Conservation (phyloP, 768 basidiomycete genomes). For the Boletellus ananiceps region DNA sequence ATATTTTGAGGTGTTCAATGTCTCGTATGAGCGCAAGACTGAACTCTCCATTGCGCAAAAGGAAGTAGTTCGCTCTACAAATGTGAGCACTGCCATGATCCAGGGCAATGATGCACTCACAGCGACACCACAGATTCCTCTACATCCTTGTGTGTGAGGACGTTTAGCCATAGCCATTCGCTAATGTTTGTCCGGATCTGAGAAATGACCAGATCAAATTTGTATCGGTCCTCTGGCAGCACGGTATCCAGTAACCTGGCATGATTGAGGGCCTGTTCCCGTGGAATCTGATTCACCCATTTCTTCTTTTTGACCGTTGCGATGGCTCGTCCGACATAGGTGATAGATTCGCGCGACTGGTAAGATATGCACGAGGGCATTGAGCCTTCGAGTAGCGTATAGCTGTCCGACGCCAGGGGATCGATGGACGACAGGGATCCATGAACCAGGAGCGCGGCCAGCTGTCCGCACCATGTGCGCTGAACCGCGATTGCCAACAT, state of each 20-base stretch:
- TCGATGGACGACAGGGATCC: constrained; percentile 61
- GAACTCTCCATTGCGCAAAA: constrained; percentile 86
- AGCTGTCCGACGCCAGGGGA: constrained; percentile 60
- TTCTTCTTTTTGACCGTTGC: constrained; percentile 77
- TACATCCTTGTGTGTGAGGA: constrained; percentile 78
- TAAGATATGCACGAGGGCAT: constrained; percentile 73
- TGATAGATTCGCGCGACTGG: constrained; percentile 74
- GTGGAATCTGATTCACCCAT: constrained; percentile 75
- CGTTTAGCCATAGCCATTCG: constrained; percentile 93
- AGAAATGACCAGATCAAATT: constrained; percentile 68
- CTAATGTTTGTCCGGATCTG: constrained; percentile 78
- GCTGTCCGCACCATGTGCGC: constrained; percentile 76
- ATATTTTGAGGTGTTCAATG: constrained; percentile 77
- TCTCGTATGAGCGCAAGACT: constrained; percentile 79
- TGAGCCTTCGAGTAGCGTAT: constrained; percentile 56
- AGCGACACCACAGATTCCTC: constrained; percentile 81
- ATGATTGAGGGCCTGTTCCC: constrained; percentile 59
- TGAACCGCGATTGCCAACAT: constrained; percentile 73
- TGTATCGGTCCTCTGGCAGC: constrained; percentile 70
- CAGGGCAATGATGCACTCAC: constrained; percentile 41
- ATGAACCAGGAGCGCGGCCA: constrained; percentile 79
- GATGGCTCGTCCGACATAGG: constrained; percentile 83
- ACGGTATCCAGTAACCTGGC: constrained; percentile 60
- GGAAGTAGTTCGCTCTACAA: constrained; percentile 78
- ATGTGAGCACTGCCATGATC: constrained; percentile 6